Percentiles rank a stretch among this genome's conserved stretches.
phyloP scores from a whole-genome alignment of 1,284 basidiomycete species.

The Anthracocystis setariae region DNA sequence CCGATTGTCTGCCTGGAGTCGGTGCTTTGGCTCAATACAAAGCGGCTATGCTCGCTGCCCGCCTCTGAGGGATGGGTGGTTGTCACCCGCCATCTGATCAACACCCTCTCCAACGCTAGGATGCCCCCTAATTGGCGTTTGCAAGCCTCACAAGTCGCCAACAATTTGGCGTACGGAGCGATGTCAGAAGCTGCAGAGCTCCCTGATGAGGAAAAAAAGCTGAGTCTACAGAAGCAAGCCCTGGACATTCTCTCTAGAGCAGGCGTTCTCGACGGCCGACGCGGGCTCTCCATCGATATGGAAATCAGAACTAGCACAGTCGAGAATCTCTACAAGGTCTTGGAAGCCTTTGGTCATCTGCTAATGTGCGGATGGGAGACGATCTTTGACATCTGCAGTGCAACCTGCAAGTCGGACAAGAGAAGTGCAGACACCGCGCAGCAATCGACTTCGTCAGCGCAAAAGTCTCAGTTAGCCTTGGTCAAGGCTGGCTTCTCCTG shows the following conservation, averaged over 20 bases:
- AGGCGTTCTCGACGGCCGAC: slow-evolving; percentile 74
- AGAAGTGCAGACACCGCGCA: slow-evolving; percentile 55
- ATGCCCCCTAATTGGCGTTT: slow-evolving; percentile 83
- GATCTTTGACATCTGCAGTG: slow-evolving; percentile 79
- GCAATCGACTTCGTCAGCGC: slow-evolving; percentile 23
- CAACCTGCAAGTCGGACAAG: slow-evolving; percentile 39
- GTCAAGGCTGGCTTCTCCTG: slow-evolving; percentile 93
- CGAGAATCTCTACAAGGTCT: slow-evolving; percentile 82
- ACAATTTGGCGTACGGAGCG: slow-evolving; percentile 71
- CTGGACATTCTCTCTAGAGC: slow-evolving; percentile 84
- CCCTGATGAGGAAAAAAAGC: slow-evolving; percentile 69
- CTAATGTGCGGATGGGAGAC: slow-evolving; percentile 89
- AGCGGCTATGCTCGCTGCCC: slow-evolving; percentile 81
- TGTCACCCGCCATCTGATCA: slow-evolving; percentile 80
- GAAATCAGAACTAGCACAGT: slow-evolving; percentile 87
- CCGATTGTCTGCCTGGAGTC: slow-evolving; percentile 84
- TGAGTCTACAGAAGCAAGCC: slow-evolving; percentile 80
- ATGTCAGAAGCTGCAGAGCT: slow-evolving; percentile 71
- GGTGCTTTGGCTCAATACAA: slow-evolving; percentile 82
- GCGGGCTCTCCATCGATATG: slow-evolving; percentile 65
- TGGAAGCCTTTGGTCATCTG: slow-evolving; percentile 90
- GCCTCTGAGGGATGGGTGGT: slow-evolving; percentile 86
- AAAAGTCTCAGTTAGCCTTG: slow-evolving; percentile 64
- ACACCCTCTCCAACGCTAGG: slow-evolving; percentile 75
- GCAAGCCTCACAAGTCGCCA: slow-evolving; percentile 83